Conservation (phyloP, 805 yeast species). For the Grigorovia transvaalensis region DNA sequence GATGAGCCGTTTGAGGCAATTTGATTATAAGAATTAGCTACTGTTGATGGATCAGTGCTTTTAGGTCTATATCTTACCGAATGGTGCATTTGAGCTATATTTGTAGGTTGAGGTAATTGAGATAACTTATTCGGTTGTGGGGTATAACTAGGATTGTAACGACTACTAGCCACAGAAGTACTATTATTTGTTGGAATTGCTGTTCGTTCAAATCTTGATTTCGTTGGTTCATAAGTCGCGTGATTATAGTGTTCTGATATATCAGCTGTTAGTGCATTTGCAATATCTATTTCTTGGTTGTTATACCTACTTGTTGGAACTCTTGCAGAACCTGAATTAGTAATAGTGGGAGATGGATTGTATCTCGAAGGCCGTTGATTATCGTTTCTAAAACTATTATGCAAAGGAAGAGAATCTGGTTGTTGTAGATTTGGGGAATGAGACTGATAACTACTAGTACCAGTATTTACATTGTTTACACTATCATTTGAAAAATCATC, state of each 20-base stretch:
- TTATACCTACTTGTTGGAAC: background rate
- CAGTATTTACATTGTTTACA: background rate
- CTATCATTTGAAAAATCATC: background rate
- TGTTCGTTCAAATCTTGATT: background rate
- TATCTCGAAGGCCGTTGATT: slow-evolving; percentile 1
- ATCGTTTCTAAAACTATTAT: background rate
- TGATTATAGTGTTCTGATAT: background rate
- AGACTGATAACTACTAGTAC: background rate
- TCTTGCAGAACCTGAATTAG: background rate
- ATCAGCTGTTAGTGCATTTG: background rate
- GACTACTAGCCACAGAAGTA: background rate
- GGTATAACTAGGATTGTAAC: background rate
- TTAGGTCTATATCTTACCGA: slow-evolving; percentile 23
- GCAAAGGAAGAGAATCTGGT: background rate
- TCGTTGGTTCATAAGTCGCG: background rate
- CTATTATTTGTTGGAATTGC: background rate
- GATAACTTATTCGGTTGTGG: background rate
- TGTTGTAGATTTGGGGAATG: background rate
- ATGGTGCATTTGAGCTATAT: background rate
- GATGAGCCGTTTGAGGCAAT: background rate
- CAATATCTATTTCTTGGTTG: background rate
- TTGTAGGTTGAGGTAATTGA: background rate
- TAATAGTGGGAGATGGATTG: background rate
- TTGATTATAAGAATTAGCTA: background rate
- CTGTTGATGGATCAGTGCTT: slow-evolving; percentile 1